Evolutionary conservation across 164 flowering plant genomes (phyloP).

Genomic region (Nymphaea thermarum): DNA sequence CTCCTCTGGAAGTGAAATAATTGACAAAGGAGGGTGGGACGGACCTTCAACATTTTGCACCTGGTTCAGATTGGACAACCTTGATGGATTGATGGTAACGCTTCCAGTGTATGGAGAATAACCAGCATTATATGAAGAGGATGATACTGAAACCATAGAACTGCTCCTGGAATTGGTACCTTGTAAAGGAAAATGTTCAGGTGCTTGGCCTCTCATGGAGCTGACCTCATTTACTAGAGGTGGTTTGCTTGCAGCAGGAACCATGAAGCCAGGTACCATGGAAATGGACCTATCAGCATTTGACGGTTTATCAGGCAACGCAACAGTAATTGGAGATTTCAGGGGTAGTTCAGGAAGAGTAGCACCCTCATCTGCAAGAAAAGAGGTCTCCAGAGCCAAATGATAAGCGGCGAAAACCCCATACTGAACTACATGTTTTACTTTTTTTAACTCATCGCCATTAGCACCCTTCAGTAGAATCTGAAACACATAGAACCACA

Average conservation of each 20-base stretch:
- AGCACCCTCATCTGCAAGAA: slow-evolving; percentile 99
- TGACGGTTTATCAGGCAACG: slow-evolving; percentile 69
- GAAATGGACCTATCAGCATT: slow-evolving; percentile 74
- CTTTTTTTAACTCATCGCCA: slow-evolving; percentile 87
- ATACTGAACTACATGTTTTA: slow-evolving; percentile 91
- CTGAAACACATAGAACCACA: slow-evolving; percentile 24
- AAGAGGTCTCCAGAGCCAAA: slow-evolving; percentile 93
- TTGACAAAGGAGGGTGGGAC: slow-evolving; percentile 6
- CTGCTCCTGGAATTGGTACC: slow-evolving; percentile 9
- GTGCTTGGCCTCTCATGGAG: slow-evolving; percentile 16
- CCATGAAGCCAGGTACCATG: slow-evolving; percentile 61
- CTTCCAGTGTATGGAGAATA: slow-evolving; percentile 11
- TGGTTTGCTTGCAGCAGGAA: slow-evolving; percentile 27
- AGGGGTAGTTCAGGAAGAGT: slow-evolving; percentile 80
- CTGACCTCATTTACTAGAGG: slow-evolving; percentile 23
- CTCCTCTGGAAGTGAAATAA: slow-evolving; percentile 11
- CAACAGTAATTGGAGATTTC: slow-evolving; percentile 68
- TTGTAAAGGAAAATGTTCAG: slow-evolving; percentile 14
- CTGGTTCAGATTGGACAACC: not conserved
- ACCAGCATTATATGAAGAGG: slow-evolving; percentile 16
- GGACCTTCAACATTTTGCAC: slow-evolving; percentile 1
- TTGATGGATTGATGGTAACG: slow-evolving; percentile 11
- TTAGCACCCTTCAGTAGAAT: slow-evolving; percentile 86
- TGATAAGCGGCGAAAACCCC: slow-evolving; percentile 98
- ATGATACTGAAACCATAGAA: slow-evolving; percentile 6